phyloP scores from a whole-genome alignment of 495 filamentous ascomycete species.

The Letharia columbiana region DNA sequence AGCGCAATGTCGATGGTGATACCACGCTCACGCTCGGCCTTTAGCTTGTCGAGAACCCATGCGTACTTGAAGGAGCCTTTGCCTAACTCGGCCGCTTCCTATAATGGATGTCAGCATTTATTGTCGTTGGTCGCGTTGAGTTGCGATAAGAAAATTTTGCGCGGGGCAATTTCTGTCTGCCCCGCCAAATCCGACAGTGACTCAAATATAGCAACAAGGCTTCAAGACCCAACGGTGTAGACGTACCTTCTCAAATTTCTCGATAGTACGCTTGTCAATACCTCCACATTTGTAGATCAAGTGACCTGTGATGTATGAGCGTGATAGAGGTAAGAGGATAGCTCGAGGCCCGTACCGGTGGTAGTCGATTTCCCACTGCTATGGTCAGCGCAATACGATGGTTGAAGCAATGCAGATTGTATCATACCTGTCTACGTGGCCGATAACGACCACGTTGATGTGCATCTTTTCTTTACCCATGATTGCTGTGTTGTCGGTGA shows the following conservation, averaged over 20 bases:
- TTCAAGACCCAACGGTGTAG: conserved; percentile 10
- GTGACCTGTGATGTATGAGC: conserved; percentile 51
- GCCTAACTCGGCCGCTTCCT: conserved; percentile 98
- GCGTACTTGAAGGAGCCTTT: conserved; percentile 99
- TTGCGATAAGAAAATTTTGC: conserved; percentile 30
- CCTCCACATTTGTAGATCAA: conserved; percentile 99
- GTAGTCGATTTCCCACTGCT: conserved; percentile 95
- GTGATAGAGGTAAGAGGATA: conserved; percentile 24
- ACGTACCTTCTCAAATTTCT: conserved; percentile 99
- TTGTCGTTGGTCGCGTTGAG: conserved; percentile 10
- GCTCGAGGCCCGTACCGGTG: conserved; percentile 49
- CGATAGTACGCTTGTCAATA: conserved; percentile 99
- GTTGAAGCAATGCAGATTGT: neutral
- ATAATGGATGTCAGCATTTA: conserved; percentile 34
- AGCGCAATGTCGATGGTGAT: conserved; percentile 99
- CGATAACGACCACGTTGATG: conserved; percentile 98
- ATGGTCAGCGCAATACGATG: conserved; percentile 71
- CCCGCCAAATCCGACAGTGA: conserved; percentile 25
- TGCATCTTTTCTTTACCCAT: conserved; percentile 82
- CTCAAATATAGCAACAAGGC: conserved; percentile 18
- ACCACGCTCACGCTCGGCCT: conserved; percentile 99
- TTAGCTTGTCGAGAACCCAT: conserved; percentile 99
- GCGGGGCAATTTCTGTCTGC: conserved; percentile 28
- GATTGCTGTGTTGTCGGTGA: conserved; percentile 7
- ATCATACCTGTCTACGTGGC: conserved; percentile 63